Base-by-base conservation (phyloP, 352 stramenopile species). In the Thalassiosira mediterranea region DNA sequence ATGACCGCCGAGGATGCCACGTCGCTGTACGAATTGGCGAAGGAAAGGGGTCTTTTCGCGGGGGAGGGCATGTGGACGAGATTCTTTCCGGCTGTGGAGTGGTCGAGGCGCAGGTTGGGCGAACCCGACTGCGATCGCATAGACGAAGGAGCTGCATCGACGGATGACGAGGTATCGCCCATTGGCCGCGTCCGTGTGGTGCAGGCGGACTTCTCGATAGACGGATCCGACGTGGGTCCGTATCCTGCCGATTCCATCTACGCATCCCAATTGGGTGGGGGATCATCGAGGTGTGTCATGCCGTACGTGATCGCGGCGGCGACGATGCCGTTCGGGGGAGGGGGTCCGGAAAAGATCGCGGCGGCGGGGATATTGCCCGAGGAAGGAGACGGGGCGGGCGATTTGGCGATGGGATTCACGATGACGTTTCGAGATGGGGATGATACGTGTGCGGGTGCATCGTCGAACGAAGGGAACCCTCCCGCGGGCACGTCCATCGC, bases 1-100 rank as follows among this genome's bases (percentile, higher is more conserved):
- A 97, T 93, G 93, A 96, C 59, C 61, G 75, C 47, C 56, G 83
- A 81, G 11, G 90, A 98, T 78, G 92, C 90, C 2, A 61, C 88
- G 17, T 88, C 92, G 38, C 75, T 96, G 19, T 67, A 86, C 59
- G 63, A 62, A 54, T 71, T 88, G 29, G 76, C 68, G 10, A 83
- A 80, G 51, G 52, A 83, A 32, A 51, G 49, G 29, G 78, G 85
- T 37, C 48, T 88, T n/a, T 90, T 90, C 61, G 60, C 83, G 13
- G 84, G 86, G 61, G 83, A 90, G 69, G 83, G 83, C 10, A 90
- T 90, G 83, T 90, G 83, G 83, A 90, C 76, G 4, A 44, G 83
- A 64, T 90, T 90, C 57, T 90, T 90, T 48, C 83, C 83, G 25
- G 83, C 80, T 28, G 72, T 90, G 15, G 79, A 90, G 73, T 78